Conservation (phyloP, 352 stramenopile species). For the Globisporangium cylindrosporum region DNA sequence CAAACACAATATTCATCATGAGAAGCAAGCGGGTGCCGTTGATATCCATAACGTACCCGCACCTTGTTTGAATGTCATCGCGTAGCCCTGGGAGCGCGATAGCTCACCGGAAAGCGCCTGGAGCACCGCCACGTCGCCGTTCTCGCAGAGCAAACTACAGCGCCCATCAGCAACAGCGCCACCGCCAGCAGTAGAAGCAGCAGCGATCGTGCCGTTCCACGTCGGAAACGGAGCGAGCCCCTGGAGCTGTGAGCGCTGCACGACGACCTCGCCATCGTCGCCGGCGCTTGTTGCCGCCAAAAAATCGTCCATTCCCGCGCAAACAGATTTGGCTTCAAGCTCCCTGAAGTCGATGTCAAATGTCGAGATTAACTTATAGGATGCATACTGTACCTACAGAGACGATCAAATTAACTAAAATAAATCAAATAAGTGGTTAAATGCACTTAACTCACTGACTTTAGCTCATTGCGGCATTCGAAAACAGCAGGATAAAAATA, state of each 20-base stretch:
- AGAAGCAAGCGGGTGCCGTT: no score
- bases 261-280: slow-evolving; percentile 30
- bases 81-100: neutral
- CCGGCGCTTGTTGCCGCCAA: neutral
- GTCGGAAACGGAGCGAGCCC: slow-evolving; percentile 47
- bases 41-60: no score
- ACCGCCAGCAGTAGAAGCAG: slow-evolving; percentile 6
- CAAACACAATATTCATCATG: no score
- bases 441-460: no score
- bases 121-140: slow-evolving; percentile 52
- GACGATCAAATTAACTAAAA: no score
- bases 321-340: neutral
- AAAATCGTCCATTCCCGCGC: slow-evolving; percentile 4
- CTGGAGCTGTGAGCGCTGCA: slow-evolving; percentile 34
- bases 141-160: slow-evolving; percentile 51
- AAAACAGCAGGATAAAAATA: no score
- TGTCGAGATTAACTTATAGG: neutral
- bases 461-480: no score
- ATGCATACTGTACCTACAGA: no score
- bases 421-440: no score
- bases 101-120: neutral
- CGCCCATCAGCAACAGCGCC: neutral
- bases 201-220: slow-evolving; percentile 54
- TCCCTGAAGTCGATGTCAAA: neutral
- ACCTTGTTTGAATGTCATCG: neutral